A percentile compares a stretch with the other conserved stretches of the same genome.
Evolutionary conservation across 257 asterid species (phyloP).

Genomic region (Knoxia roxburghii): DNA sequence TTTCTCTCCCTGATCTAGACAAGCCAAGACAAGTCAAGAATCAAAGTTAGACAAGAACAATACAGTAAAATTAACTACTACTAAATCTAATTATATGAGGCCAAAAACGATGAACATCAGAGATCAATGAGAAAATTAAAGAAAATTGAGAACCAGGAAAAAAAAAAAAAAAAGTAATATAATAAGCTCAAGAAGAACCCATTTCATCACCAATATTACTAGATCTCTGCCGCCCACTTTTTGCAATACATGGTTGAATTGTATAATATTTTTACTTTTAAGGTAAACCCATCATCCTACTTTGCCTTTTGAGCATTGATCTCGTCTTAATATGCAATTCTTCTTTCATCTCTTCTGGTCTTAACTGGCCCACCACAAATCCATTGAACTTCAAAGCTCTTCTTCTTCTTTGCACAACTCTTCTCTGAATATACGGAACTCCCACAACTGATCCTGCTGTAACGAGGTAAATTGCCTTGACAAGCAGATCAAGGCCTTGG

Average conservation of each 20-base stretch:
- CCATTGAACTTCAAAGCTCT: slow-evolving; percentile 30
- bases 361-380: slow-evolving; percentile 22
- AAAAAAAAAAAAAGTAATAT: neutral
- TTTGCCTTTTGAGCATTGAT: slow-evolving; percentile 23
- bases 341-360: slow-evolving; percentile 5
- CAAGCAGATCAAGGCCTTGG: slow-evolving; percentile 85
- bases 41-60: neutral
- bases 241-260: slow-evolving; percentile 33
- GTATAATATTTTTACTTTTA: slow-evolving; percentile 34
- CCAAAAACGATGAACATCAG: slow-evolving; percentile 17
- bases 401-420: slow-evolving; percentile 51
- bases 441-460: slow-evolving; percentile 69
- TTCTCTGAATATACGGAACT: slow-evolving; percentile 74
- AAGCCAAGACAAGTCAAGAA: slow-evolving; percentile 2
- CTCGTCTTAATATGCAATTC: slow-evolving; percentile 18
- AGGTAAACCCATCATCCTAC: slow-evolving; percentile 28
- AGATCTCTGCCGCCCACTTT: slow-evolving; percentile 35
- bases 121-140: slow-evolving; percentile 31
- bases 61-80: neutral
- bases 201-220: slow-evolving; percentile 26
- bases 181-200: slow-evolving; percentile 29
- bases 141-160: slow-evolving; percentile 15
- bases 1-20: slow-evolving; percentile 10
- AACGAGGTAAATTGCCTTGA: slow-evolving; percentile 76
- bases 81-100: slow-evolving; percentile 7